phyloP scores from a whole-genome alignment of 345 rosid genomes.

The Melaleuca alternifolia region DNA sequence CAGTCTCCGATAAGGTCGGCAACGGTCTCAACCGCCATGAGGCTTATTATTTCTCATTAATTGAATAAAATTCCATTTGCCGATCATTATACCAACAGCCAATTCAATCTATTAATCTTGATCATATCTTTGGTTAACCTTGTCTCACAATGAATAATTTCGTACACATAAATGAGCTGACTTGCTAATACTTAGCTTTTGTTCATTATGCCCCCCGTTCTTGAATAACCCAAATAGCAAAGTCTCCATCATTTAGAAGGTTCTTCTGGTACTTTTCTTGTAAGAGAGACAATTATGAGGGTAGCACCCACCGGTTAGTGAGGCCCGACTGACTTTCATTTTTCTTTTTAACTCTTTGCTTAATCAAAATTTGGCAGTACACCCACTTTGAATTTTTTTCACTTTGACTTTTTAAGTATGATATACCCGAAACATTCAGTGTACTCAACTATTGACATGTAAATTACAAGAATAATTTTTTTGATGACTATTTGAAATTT shows the following conservation, averaged over 20 bases:
- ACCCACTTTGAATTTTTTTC: neutral
- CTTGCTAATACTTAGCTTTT: neutral
- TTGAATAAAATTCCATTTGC: neutral
- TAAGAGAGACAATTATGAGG: neutral
- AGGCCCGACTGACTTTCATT: neutral
- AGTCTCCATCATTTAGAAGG: neutral
- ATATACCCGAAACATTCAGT: neutral
- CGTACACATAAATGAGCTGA: neutral
- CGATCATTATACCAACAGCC: neutral
- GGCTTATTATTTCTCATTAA: neutral
- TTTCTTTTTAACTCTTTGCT: no score
- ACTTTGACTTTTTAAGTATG: neutral
- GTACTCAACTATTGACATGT: neutral
- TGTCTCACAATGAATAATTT: neutral
- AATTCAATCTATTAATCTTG: neutral
- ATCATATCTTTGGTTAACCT: neutral
- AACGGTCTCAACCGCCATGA: neutral
- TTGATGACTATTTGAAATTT: neutral
- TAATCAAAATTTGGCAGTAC: neutral
- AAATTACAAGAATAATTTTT: neutral
- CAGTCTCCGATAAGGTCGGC: neutral
- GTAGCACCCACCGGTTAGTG: no score
- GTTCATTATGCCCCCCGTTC: no score
- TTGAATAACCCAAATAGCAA: neutral
- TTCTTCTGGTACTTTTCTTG: neutral